phyloP scores from a whole-genome alignment of 1,284 basidiomycete genomes.

The Spongispora temasekensis region DNA sequence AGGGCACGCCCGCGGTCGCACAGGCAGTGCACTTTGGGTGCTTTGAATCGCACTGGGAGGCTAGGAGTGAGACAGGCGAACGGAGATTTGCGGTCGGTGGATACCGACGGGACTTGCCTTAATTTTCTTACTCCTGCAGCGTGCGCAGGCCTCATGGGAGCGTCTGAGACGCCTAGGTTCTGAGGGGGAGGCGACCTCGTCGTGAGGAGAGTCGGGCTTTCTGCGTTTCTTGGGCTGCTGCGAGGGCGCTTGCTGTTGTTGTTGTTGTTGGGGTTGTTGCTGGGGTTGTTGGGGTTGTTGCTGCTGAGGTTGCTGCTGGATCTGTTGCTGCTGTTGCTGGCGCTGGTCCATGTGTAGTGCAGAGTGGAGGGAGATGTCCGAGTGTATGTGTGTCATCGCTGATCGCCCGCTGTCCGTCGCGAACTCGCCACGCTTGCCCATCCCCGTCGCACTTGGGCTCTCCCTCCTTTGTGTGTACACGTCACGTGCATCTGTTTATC shows the following conservation, averaged over 20 bases:
- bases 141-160: conserved; percentile 84
- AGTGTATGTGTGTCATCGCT: conserved; percentile 49
- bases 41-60: conserved; percentile 82
- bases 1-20: conserved; percentile 70
- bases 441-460: neutral
- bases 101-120: conserved; percentile 87
- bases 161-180: conserved; percentile 78
- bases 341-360: conserved; percentile 66
- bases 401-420: conserved; percentile 18
- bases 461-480: conserved; percentile 29
- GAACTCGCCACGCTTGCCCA: conserved; percentile 14
- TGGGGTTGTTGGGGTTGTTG: conserved; percentile 17
- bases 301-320: conserved; percentile 35
- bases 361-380: conserved; percentile 56
- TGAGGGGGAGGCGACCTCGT: conserved; percentile 52
- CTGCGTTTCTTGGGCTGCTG: conserved; percentile 54
- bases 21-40: conserved; percentile 82
- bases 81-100: conserved; percentile 82
- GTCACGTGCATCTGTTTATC: conserved; percentile 21
- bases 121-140: conserved; percentile 90
- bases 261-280: conserved; percentile 38
- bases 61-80: conserved; percentile 36
- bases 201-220: conserved; percentile 55
- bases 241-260: conserved; percentile 37
- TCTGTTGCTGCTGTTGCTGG: conserved; percentile 41